Evolutionary conservation across 768 basidiomycete genomes (phyloP).

Genomic region (Mycena sanguinolenta): DNA sequence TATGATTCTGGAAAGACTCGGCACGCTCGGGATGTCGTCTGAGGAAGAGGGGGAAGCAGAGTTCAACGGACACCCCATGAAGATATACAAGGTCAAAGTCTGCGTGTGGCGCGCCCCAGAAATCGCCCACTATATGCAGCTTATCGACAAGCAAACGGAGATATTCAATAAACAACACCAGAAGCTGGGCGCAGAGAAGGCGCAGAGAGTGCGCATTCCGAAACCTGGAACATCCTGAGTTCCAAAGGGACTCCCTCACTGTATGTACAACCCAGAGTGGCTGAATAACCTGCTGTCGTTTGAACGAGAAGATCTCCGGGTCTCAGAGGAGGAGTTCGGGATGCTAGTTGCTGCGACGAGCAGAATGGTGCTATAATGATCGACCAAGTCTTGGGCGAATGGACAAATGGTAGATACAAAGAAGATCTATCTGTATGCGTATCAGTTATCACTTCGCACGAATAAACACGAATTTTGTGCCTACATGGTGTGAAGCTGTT

Average conservation of each 20-base stretch:
- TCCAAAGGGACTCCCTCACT: constrained; percentile 16
- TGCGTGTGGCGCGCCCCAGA: constrained; percentile 22
- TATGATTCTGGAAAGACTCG: neutral
- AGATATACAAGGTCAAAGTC: constrained; percentile 9
- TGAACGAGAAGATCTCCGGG: too few relatives aligned
- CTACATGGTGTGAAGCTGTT: too few relatives aligned
- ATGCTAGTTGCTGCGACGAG: too few relatives aligned
- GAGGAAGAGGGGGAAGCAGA: constrained; percentile 8
- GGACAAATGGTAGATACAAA: too few relatives aligned
- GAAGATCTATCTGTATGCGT: too few relatives aligned
- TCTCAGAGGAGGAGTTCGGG: too few relatives aligned
- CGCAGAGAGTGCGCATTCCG: neutral
- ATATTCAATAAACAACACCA: neutral
- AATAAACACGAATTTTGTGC: too few relatives aligned
- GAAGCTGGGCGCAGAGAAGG: neutral
- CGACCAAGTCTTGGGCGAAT: too few relatives aligned
- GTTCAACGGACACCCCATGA: neutral
- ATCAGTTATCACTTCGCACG: too few relatives aligned
- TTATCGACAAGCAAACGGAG: constrained; percentile 4
- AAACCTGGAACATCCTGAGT: neutral
- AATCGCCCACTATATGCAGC: constrained; percentile 9
- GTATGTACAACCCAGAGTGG: constrained; percentile 18
- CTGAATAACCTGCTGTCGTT: too few relatives aligned
- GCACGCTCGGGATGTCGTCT: too few relatives aligned
- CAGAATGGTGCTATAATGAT: too few relatives aligned